phyloP scores from a whole-genome alignment of 2,329 filamentous ascomycete genomes.

The Pseudogymnoascus sp. region DNA sequence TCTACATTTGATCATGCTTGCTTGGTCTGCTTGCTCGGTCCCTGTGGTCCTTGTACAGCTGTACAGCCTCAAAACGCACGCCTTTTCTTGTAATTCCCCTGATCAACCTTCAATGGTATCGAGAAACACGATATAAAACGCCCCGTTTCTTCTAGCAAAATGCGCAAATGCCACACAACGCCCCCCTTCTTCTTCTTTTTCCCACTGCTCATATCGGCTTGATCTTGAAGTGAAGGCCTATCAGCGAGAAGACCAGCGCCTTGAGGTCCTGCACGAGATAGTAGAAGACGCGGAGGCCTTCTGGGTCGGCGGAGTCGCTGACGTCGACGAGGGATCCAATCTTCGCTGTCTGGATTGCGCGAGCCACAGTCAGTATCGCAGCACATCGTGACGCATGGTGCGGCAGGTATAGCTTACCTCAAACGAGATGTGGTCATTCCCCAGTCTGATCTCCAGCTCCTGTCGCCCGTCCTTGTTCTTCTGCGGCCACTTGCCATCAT shows the following conservation, averaged over 20 bases:
- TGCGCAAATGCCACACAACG: constrained; percentile 4
- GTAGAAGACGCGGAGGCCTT: constrained; percentile 95
- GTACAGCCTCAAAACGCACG: background rate
- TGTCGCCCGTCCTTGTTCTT: constrained; percentile 99
- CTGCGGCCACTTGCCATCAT: constrained; percentile 96
- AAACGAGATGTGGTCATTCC: constrained; percentile 94
- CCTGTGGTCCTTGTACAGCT: constrained; percentile 1
- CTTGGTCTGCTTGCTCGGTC: constrained; percentile 16
- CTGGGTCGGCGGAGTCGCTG: constrained; percentile 89
- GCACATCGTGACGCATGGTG: background rate
- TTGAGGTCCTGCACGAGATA: constrained; percentile 97
- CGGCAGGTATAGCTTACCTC: constrained; percentile 55
- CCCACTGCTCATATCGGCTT: constrained; percentile 56
- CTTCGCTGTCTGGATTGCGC: constrained; percentile 70
- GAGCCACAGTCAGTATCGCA: background rate
- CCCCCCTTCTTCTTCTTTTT: background rate
- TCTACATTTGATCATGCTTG: constrained; percentile 6
- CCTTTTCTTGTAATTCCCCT: background rate
- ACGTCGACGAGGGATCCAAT: constrained; percentile 96
- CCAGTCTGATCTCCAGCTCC: constrained; percentile 88
- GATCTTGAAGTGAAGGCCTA: constrained; percentile 96
- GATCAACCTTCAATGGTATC: constrained; percentile 5
- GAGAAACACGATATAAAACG: constrained; percentile 9
- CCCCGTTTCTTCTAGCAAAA: constrained; percentile 5
- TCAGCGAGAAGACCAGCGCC: constrained; percentile 91